A percentile compares a stretch with the other conserved stretches of the same genome.
Evolutionary conservation across 257 asterid species (phyloP).

Genomic region (Penstemon barbatus): DNA sequence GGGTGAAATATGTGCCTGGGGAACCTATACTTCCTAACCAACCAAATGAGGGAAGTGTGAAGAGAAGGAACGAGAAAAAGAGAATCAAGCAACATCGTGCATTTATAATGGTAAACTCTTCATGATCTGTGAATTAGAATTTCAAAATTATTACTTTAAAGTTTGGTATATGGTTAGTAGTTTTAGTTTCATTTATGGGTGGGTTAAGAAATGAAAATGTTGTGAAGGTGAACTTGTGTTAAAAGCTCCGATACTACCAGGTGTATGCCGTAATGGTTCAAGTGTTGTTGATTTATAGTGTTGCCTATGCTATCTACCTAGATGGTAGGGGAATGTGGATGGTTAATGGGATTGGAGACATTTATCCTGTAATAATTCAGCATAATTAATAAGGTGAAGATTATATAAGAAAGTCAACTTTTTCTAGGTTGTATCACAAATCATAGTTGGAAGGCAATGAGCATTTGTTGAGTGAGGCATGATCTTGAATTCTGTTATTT

Average conservation of each 20-base stretch:
- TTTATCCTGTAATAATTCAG: not conserved
- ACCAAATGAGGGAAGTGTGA: conserved; percentile 86
- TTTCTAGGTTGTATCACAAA: not conserved
- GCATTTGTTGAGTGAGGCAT: too few relatives aligned
- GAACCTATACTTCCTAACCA: conserved; percentile 64
- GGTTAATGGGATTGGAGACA: not conserved
- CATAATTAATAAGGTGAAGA: not conserved
- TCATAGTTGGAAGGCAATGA: not conserved
- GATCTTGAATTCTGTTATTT: too few relatives aligned
- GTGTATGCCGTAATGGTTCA: not conserved
- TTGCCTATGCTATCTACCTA: too few relatives aligned
- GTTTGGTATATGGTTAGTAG: not conserved
- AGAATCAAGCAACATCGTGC: conserved; percentile 60
- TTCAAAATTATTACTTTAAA: not conserved
- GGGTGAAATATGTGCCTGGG: conserved; percentile 65
- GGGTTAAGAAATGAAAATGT: not conserved
- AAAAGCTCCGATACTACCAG: not conserved
- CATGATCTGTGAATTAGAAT: not conserved
- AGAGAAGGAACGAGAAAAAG: conserved; percentile 84
- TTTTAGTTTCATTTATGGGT: not conserved
- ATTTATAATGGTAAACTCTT: conserved; percentile 55
- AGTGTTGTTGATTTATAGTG: not conserved
- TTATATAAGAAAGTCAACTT: not conserved
- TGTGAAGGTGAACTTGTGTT: not conserved
- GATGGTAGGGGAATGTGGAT: not conserved